Evolutionary conservation across 1,284 basidiomycete genomes (phyloP).

Genomic region (Leucoagaricus sp.): DNA sequence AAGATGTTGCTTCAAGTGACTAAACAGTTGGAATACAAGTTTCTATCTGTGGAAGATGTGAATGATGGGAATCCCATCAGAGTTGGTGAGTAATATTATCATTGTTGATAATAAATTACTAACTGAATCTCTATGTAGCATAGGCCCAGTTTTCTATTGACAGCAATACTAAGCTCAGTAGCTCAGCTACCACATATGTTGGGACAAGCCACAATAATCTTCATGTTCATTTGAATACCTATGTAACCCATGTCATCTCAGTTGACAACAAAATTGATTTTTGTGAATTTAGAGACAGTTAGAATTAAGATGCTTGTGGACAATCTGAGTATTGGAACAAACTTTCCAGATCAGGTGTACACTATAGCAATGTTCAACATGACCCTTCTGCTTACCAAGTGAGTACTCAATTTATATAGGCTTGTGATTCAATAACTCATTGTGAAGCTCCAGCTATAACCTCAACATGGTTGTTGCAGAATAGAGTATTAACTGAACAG

Average conservation of each 20-base stretch:
- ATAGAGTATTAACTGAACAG: background rate
- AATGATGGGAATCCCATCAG: slow-evolving; percentile 33
- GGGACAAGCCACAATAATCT: slow-evolving; percentile 36
- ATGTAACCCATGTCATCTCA: slow-evolving; percentile 24
- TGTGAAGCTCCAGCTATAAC: background rate
- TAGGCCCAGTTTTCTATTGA: slow-evolving; percentile 18
- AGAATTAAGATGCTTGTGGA: slow-evolving; percentile 20
- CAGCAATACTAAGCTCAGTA: slow-evolving; percentile 36
- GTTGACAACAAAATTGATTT: slow-evolving; percentile 2
- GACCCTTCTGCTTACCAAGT: slow-evolving; percentile 11
- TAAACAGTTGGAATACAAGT: slow-evolving; percentile 20
- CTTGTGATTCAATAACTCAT: background rate
- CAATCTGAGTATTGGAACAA: slow-evolving; percentile 20
- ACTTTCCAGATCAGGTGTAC: slow-evolving; percentile 17
- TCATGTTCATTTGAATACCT: slow-evolving; percentile 36
- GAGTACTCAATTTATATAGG: background rate
- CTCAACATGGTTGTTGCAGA: background rate
- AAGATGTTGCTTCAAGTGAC: slow-evolving; percentile 1
- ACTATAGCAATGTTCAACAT: background rate
- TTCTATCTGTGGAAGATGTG: slow-evolving; percentile 28
- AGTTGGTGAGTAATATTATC: slow-evolving; percentile 21
- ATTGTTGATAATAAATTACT: background rate
- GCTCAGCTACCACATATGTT: slow-evolving; percentile 42
- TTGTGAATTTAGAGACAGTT: slow-evolving; percentile 17
- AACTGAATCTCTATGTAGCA: background rate